Evolutionary conservation across 2,329 filamentous ascomycete genomes (phyloP).

Genomic region (Aphanocladium album): DNA sequence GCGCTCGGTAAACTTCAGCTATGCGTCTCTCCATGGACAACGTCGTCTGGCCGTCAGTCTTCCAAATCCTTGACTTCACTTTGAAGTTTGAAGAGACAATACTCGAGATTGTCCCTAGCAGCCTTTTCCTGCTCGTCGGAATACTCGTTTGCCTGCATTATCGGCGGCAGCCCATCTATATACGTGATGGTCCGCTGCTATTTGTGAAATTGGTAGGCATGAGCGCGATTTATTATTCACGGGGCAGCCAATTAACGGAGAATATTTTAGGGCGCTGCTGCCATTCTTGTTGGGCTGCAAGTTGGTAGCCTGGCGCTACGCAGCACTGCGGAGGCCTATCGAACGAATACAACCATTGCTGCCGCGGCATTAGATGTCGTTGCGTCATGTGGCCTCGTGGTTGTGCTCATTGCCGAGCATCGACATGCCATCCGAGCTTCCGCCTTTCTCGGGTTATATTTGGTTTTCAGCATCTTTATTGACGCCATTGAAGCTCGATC

Average conservation of each 20-base stretch:
- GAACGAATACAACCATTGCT: not conserved
- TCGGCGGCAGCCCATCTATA: not conserved
- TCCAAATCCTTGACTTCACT: not conserved
- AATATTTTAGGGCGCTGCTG: no score
- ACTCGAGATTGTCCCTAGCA: not conserved
- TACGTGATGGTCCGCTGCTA: not conserved
- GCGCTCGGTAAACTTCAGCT: no score
- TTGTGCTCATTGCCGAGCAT: not conserved
- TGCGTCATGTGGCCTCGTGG: not conserved
- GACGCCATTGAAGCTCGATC: not conserved
- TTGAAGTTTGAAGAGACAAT: not conserved
- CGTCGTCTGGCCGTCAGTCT: not conserved
- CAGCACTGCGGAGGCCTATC: not conserved
- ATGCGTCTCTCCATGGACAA: not conserved
- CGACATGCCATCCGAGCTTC: not conserved
- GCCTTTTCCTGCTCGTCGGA: not conserved
- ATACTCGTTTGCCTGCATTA: not conserved
- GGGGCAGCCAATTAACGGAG: no score
- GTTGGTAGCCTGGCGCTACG: not conserved
- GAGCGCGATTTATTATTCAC: no score
- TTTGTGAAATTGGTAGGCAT: not conserved
- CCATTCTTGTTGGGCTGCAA: not conserved
- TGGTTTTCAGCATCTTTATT: not conserved
- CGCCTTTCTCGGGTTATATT: not conserved
- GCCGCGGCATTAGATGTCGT: not conserved